Evolutionary conservation across 805 yeast genomes (phyloP), one percentile per base, ranked within the genome.

Genomic region (Brettanomyces anomalus): DNA sequence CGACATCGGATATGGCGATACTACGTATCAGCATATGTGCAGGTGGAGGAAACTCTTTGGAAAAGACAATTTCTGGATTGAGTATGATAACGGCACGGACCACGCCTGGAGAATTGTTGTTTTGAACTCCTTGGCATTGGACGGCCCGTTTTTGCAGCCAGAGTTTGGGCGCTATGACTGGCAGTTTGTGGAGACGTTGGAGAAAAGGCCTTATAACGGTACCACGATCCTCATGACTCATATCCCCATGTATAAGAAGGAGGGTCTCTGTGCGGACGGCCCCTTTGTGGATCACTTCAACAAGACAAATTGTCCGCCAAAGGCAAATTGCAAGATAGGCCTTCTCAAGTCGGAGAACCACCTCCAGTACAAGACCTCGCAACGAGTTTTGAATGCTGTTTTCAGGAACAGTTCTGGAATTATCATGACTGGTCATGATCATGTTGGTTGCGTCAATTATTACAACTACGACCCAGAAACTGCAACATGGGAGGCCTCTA

Each of bases 1-100:
- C 59, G 98, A 93, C 60, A 79, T 90, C 39, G 98, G 98, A 0
- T 90, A 93, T 58, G 97, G 97, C 0, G 98, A 93, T 61, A 86
- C 94, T 34, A 88, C 96, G 0, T 79, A 80, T 67, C 96, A 86
- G 54, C 95, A 94, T 54, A 77, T 87, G 78, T 76, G 85, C 1
- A 70, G 98, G 50, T 93, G 78, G 65, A 71, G 70, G 43, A 65
- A 66, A 33, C 65, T 83, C 24, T 93, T 84, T 63, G 98, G 98
- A 30, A 76, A 79, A 52, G 86, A 87, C 54, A 90, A 90, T 61
- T 90, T 70, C 57, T 86, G 85, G 65, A 76, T 83, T 40, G 84
- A 81, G 57, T 80, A 81, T 53, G 77, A 79, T 47, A 60, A 65
- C 32, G 79, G 76, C 17, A 74, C 79, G 0, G 74, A 76, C 34